These are phyloP conservation scores for Miscanthus sacchariflorus DNA, from an alignment of 202 grass and related monocot species.

Conservation along the genomic window DNA sequence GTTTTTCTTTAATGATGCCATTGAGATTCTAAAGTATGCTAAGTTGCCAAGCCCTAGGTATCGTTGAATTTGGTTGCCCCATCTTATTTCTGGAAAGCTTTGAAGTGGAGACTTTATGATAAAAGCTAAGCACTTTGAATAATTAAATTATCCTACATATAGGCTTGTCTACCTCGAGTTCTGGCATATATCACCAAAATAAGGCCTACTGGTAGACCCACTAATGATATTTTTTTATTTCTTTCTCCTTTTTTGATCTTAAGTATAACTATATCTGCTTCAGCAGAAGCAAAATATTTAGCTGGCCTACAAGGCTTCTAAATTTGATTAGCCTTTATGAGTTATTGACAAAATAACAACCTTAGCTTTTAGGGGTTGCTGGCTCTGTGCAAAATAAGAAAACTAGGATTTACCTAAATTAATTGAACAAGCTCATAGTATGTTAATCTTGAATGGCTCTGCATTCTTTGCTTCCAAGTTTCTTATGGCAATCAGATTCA, in stretches of 20 bases:
- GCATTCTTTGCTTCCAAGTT: background rate
- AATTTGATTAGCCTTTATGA: conserved; percentile 16
- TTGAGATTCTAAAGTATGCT: conserved; percentile 31
- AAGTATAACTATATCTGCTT: conserved; percentile 24
- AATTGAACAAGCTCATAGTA: background rate
- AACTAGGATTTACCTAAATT: conserved; percentile 27
- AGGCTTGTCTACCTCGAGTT: conserved; percentile 13
- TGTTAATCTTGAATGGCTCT: conserved; percentile 27
- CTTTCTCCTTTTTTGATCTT: background rate
- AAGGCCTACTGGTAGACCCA: background rate
- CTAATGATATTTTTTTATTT: background rate
- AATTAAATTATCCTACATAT: conserved; percentile 20
- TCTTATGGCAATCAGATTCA: conserved; percentile 1
- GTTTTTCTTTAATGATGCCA: conserved; percentile 33
- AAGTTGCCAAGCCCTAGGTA: conserved; percentile 24
- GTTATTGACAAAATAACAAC: background rate
- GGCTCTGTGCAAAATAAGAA: background rate
- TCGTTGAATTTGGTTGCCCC: background rate
- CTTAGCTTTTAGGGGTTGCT: background rate
- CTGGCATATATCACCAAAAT: conserved; percentile 28
- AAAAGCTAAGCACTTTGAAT: conserved; percentile 36
- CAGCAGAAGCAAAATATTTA: background rate
- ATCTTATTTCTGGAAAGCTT: conserved; percentile 20
- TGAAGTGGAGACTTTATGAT: conserved; percentile 21
- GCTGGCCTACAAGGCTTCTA: conserved; percentile 4